Evolutionary conservation across 371 early-diverging fungal species (phyloP).

Genomic region (Actinomucor elegans): DNA sequence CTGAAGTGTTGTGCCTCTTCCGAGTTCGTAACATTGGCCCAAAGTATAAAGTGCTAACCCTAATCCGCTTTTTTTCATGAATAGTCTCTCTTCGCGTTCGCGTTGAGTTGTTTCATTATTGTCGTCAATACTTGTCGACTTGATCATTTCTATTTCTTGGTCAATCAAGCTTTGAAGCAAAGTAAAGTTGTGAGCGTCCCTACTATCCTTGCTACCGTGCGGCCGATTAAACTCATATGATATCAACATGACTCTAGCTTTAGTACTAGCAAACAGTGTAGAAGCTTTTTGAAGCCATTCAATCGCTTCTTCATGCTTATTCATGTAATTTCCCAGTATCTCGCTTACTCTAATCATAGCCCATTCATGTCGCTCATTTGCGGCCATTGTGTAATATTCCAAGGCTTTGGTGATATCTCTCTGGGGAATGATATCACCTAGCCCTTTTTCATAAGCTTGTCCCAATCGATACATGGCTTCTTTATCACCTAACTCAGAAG

Average conservation of each 20-base stretch:
- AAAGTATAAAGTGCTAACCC: constrained; percentile 19
- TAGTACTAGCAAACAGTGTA: neutral
- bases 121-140: neutral
- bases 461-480: constrained; percentile 15
- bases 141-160: neutral
- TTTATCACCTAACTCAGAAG: constrained; percentile 3
- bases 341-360: constrained; percentile 11
- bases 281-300: constrained; percentile 15
- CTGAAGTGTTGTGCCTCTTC: constrained; percentile 5
- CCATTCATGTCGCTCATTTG: neutral
- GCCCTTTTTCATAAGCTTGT: constrained; percentile 5
- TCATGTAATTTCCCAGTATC: neutral
- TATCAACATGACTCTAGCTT: constrained; percentile 13
- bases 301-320: constrained; percentile 12
- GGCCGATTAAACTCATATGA: constrained; percentile 17
- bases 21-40: constrained; percentile 26
- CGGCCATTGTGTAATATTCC: constrained; percentile 7
- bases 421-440: neutral
- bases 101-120: neutral
- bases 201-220: neutral
- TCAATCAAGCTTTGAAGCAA: neutral
- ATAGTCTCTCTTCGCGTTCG: neutral
- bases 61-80: neutral
- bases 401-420: constrained; percentile 9
- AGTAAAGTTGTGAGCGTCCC: neutral